Evolutionary conservation across 1,284 basidiomycete genomes (phyloP).

Genomic region (Athelia sp.): DNA sequence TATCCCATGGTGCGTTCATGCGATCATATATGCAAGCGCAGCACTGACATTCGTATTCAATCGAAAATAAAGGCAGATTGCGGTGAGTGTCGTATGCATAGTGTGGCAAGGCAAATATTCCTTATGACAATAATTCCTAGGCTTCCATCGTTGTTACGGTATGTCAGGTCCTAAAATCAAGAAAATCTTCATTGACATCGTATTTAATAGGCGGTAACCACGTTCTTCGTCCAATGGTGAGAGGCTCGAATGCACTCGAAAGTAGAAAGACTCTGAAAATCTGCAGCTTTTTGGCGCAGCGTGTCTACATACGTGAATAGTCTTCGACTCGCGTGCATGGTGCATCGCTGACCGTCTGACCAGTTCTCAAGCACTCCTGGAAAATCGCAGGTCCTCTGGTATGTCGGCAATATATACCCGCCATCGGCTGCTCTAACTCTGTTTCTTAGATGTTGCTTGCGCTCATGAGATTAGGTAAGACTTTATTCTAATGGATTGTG

Average conservation of each 20-base stretch:
- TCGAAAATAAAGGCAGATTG: conserved; percentile 30
- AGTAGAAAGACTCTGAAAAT: conserved; percentile 2
- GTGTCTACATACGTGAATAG: conserved; percentile 33
- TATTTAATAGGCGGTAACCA: conserved; percentile 26
- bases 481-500: conserved; percentile 21
- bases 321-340: neutral
- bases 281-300: conserved; percentile 27
- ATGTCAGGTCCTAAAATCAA: conserved; percentile 8
- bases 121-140: conserved; percentile 21
- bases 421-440: neutral
- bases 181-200: neutral
- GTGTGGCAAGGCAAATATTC: neutral
- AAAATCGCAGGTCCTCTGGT: conserved; percentile 29
- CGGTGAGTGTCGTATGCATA: conserved; percentile 25
- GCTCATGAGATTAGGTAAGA: conserved; percentile 24
- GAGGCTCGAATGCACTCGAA: neutral
- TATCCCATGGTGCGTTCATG: conserved; percentile 30
- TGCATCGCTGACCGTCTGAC: neutral
- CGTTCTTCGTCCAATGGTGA: conserved; percentile 36
- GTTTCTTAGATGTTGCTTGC: conserved; percentile 22
- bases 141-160: conserved; percentile 42
- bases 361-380: conserved; percentile 36
- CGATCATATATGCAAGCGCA: neutral
- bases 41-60: neutral
- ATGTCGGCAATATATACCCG: neutral